These are phyloP conservation scores for Liquidambar formosana DNA, from an alignment of 164 flowering plant genomes.

Conservation along the genomic window DNA sequence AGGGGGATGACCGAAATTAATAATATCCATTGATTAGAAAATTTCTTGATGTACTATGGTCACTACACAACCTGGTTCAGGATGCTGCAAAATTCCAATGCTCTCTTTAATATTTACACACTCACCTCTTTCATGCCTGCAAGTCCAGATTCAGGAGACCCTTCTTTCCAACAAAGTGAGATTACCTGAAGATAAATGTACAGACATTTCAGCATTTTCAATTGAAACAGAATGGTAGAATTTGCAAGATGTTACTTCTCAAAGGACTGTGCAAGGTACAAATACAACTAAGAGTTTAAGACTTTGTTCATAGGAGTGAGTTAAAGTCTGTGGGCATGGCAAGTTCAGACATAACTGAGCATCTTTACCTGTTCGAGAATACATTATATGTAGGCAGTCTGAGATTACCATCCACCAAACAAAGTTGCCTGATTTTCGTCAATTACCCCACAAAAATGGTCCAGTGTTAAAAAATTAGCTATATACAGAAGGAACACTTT, in stretches of 20 bases:
- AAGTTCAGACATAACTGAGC: neutral
- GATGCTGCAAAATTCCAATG: neutral
- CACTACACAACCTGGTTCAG: neutral
- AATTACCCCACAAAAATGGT: too few species aligned
- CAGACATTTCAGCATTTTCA: neutral
- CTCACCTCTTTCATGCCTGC: slow-evolving; percentile 58
- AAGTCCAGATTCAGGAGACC: slow-evolving; percentile 48
- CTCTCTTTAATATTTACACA: neutral
- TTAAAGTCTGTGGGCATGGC: neutral
- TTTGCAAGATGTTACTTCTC: neutral
- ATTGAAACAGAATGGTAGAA: neutral
- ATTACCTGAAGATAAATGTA: slow-evolving; percentile 39
- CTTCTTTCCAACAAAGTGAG: slow-evolving; percentile 57
- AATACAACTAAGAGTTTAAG: neutral
- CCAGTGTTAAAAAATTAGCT: too few species aligned
- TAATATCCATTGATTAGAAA: neutral
- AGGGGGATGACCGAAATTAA: slow-evolving; percentile 1
- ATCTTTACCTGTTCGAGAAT: neutral
- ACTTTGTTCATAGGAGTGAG: neutral
- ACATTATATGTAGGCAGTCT: neutral
- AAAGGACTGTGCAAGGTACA: neutral
- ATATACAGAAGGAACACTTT: too few species aligned
- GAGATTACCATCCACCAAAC: neutral
- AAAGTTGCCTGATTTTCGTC: too few species aligned
- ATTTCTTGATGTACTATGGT: neutral